Conservation (phyloP, 306 rosid species). For the Rosa rugosa region DNA sequence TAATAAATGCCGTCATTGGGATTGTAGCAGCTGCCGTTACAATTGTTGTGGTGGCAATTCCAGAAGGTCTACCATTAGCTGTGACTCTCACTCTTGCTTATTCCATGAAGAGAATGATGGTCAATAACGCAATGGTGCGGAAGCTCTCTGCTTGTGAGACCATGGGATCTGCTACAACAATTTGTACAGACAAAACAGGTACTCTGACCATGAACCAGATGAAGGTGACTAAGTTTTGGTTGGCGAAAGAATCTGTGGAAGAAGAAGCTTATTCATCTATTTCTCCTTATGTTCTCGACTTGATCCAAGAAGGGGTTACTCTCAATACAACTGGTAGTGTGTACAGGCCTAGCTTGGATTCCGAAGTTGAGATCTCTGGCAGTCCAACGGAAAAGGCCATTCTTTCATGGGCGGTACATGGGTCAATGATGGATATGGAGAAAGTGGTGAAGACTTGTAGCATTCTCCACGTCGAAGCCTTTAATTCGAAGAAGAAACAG, state of each 20-base stretch:
- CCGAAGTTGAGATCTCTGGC: conserved; percentile 36
- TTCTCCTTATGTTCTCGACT: not conserved
- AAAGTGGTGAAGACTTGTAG: not conserved
- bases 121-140: conserved; percentile 15
- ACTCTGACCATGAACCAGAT: conserved; percentile 46
- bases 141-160: too few relatives aligned
- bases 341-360: conserved; percentile 19
- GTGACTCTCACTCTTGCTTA: conserved; percentile 29
- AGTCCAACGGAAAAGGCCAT: conserved; percentile 63
- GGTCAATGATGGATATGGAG: conserved; percentile 34
- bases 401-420: conserved; percentile 43
- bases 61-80: conserved; percentile 49
- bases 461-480: conserved; percentile 33
- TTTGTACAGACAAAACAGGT: conserved; percentile 44
- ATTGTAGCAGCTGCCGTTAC: conserved; percentile 44
- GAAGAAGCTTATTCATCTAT: conserved; percentile 14
- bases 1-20: conserved; percentile 30
- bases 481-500: conserved; percentile 43
- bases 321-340: conserved; percentile 51
- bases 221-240: conserved; percentile 45
- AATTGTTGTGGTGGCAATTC: conserved; percentile 51
- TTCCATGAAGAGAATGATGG: conserved; percentile 46
- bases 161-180: too few relatives aligned
- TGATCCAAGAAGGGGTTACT: conserved; percentile 36
- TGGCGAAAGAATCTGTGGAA: conserved; percentile 27